phyloP scores from a whole-genome alignment of 352 stramenopile genomes.

The Phytopythium helicoides region DNA sequence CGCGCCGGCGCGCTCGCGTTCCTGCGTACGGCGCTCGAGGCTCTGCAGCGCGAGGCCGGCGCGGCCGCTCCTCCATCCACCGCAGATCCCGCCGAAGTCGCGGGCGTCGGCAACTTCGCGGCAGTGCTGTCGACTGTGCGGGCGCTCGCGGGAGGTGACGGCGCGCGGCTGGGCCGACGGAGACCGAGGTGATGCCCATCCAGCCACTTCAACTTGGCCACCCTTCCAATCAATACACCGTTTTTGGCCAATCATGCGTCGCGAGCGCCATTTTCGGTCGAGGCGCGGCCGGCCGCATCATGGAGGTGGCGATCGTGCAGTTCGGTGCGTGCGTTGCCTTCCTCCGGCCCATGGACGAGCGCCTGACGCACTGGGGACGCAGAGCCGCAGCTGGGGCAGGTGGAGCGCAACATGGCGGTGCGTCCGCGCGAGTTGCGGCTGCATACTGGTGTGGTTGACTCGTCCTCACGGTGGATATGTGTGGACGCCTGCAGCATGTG shows the following conservation, averaged over 20 bases:
- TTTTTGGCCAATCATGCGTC: no score
- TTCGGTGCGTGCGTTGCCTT: constrained; percentile 44
- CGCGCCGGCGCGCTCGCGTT: constrained; percentile 45
- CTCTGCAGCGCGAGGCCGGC: constrained; percentile 68
- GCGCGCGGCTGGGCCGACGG: constrained; percentile 25
- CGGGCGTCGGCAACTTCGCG: constrained; percentile 51
- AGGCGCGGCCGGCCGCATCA: no score
- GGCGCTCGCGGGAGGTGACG: constrained; percentile 35
- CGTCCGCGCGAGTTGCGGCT: background rate
- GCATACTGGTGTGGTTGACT: no score
- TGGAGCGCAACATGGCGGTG: constrained; percentile 72
- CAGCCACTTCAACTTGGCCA: no score
- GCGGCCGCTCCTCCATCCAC: constrained; percentile 19
- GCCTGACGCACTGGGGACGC: background rate
- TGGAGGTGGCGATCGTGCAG: constrained; percentile 79
- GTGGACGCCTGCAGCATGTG: constrained; percentile 37
- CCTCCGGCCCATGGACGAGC: background rate
- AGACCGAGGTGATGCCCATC: no score
- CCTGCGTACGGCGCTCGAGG: constrained; percentile 67
- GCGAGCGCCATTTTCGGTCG: no score
- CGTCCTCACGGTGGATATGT: no score
- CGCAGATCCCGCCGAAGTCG: constrained; percentile 10
- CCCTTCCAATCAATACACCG: no score
- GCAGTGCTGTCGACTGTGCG: constrained; percentile 51
- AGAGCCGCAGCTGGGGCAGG: constrained; percentile 70